Base-by-base conservation (phyloP, 108 stramenopile species). In the Mayamaea pseudoterrestris region DNA sequence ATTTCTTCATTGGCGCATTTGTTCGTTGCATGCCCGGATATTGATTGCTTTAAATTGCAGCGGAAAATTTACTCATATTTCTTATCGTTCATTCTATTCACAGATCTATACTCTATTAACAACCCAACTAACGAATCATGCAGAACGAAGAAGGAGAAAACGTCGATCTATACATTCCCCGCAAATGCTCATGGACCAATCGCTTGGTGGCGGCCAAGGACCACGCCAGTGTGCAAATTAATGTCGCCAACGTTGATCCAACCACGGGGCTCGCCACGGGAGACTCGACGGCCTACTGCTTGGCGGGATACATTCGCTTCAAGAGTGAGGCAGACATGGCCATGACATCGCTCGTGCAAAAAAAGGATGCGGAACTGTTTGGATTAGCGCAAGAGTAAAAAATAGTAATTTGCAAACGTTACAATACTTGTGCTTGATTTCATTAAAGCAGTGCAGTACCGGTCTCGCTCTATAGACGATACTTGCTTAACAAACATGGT, bases 161-260 rank as follows among this genome's bases (percentile, higher is more conserved):
- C 77, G 96, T 97, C 21, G 96, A 97, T 54, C 80, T 97, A 57
- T 97, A 97, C 71, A 82, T 97, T 62, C 96, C 96, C 50, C 80
- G 96, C 64, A 97, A 97, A 65, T 97, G 96, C 84, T 90, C 91
- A 20, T 97, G 83, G 82, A 97, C 96, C 44, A 93, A 81, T 69
- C 75, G 96, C 58, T 60, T 97, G 41, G 65, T 97, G 57, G 50
- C 76, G 44, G 88, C 93, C 53, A 94, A 94, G 72, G 96, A 97
- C 47, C 90, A 93, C 72, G 85, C 84, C 29, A 70, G 90, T 41
- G 82, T 97, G 32, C 93, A 96, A 87, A 84, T 97, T 58, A 93
- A 93, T 82, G 93, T 97, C 41, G 93, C 86, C 53, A 87, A 93
- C 69, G 87, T 97, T 32, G 93, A 97, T 57, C 86, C 96, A 24